Evolutionary conservation across 306 rosid species (phyloP).

Genomic region (Cicer cuneatum): DNA sequence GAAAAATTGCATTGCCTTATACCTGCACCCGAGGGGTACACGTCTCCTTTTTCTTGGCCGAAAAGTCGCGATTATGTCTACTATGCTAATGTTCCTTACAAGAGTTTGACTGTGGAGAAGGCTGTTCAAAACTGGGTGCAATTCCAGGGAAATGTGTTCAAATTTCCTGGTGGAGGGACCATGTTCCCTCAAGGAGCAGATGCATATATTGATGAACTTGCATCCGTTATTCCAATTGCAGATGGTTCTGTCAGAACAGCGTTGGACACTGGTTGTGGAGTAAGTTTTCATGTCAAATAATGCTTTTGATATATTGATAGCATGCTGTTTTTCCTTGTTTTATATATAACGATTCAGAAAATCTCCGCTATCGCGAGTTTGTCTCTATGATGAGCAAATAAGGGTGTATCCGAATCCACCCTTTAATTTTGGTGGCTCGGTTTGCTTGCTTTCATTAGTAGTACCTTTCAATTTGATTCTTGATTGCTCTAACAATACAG

Average conservation of each 20-base stretch:
- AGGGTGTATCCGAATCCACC: too few species aligned
- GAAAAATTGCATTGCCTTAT: constrained; percentile 90
- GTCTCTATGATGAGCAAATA: too few species aligned
- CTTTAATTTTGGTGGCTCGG: not conserved
- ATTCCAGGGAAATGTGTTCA: constrained; percentile 84
- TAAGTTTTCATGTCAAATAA: constrained; percentile 42
- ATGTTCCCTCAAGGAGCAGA: constrained; percentile 97
- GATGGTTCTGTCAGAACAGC: constrained; percentile 95
- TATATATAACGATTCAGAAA: too few species aligned
- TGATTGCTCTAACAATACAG: constrained; percentile 48
- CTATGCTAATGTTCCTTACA: constrained; percentile 90
- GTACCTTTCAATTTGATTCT: constrained; percentile 31
- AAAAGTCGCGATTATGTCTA: constrained; percentile 88
- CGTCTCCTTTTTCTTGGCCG: constrained; percentile 95
- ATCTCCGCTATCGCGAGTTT: too few species aligned
- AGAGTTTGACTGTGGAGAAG: constrained; percentile 88
- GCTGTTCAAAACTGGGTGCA: constrained; percentile 96
- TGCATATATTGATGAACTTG: constrained; percentile 91
- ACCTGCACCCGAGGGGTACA: constrained; percentile 90
- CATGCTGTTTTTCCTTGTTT: too few species aligned
- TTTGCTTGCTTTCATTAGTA: constrained; percentile 33
- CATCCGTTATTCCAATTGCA: constrained; percentile 80
- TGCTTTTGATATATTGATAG: not conserved
- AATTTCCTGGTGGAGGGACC: constrained; percentile 99
- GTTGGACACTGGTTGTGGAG: constrained; percentile 96